A percentile compares a stretch with the other conserved stretches of the same genome.
Evolutionary conservation across 2,329 filamentous ascomycete genomes (phyloP).

Genomic region (Helotiales sp.): DNA sequence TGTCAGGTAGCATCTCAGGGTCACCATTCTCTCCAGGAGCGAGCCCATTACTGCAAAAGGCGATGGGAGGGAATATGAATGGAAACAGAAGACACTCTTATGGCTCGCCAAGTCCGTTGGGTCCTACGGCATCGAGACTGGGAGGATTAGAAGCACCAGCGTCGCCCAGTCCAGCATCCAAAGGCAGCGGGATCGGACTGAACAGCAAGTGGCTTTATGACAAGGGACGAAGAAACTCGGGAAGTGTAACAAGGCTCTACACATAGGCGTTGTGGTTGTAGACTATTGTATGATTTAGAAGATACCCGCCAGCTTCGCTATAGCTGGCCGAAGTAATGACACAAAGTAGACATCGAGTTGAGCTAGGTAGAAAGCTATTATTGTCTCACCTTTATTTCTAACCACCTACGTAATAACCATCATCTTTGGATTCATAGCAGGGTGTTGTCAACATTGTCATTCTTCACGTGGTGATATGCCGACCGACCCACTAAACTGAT

Average conservation of each 20-base stretch:
- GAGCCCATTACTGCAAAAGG: conserved; percentile 68
- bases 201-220: conserved; percentile 97
- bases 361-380: background rate
- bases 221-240: conserved; percentile 56
- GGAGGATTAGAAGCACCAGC: conserved; percentile 53
- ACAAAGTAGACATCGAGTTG: background rate
- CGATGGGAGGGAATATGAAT: conserved; percentile 47
- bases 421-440: background rate
- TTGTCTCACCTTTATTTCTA: background rate
- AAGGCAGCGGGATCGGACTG: conserved; percentile 72
- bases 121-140: conserved; percentile 44
- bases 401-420: background rate
- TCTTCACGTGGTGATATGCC: conserved; percentile 21
- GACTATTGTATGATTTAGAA: conserved; percentile 24
- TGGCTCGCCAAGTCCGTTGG: conserved; percentile 55
- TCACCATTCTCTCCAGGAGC: conserved; percentile 52
- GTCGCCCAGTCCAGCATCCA: conserved; percentile 69
- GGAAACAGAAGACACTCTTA: conserved; percentile 62
- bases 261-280: conserved; percentile 20
- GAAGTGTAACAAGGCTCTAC: conserved; percentile 31
- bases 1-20: conserved; percentile 39
- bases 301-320: conserved; percentile 27
- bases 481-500: conserved; percentile 1
- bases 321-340: conserved; percentile 3
- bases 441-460: background rate